Percentiles rank a stretch among this genome's conserved stretches.
Conservation (phyloP, 139 green algal species). For the Coccomyxa sp. region DNA sequence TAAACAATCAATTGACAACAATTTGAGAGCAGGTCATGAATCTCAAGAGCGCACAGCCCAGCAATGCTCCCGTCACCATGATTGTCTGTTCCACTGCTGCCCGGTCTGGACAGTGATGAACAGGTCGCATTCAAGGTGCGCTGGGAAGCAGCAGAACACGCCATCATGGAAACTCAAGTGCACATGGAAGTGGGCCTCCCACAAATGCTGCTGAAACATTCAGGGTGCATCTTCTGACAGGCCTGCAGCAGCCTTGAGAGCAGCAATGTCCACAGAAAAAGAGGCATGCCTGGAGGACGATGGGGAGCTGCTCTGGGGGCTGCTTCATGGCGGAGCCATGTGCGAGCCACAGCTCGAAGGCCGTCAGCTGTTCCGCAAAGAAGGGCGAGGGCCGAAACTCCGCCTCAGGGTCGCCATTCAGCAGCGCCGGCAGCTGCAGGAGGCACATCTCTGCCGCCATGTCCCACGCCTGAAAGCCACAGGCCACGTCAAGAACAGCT, state of each 20-base stretch:
- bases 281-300: constrained; percentile 82
- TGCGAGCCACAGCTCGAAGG: constrained; percentile 97
- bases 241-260: not conserved
- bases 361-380: constrained; percentile 96
- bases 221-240: not conserved
- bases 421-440: constrained; percentile 62
- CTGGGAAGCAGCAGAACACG: too few relatives aligned
- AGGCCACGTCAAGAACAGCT: not conserved
- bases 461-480: constrained; percentile 70
- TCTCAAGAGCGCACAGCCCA: too few relatives aligned
- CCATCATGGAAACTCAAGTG: too few relatives aligned
- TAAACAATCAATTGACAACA: too few relatives aligned
- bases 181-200: too few relatives aligned
- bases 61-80: too few relatives aligned
- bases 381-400: constrained; percentile 72
- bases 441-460: constrained; percentile 96
- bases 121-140: too few relatives aligned
- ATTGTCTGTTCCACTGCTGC: too few relatives aligned
- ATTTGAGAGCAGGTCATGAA: too few relatives aligned
- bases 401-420: constrained; percentile 2
- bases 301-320: constrained; percentile 97
- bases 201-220: constrained; percentile 2
- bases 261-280: not conserved
- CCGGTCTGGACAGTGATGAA: too few relatives aligned
- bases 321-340: constrained; percentile 75